A percentile compares a stretch with the other conserved stretches of the same genome.
These are phyloP conservation scores for Fragilariopsis cylindrus DNA, from an alignment of 108 stramenopile genomes.

Conservation along the genomic window DNA sequence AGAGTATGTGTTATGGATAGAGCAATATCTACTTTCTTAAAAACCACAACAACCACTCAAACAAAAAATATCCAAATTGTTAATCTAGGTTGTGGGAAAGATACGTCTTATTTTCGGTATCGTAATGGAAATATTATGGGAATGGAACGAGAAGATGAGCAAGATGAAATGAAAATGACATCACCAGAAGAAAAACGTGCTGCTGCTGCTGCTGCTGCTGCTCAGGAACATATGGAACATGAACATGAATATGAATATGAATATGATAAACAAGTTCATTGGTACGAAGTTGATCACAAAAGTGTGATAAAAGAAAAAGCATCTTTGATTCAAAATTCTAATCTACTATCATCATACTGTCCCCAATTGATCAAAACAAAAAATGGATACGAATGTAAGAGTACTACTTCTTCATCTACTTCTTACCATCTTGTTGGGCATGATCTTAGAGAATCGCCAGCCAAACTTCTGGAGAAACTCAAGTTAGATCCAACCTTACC, in stretches of 20 bases:
- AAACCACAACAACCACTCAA: neutral
- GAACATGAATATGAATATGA: no score
- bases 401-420: constrained; percentile 19
- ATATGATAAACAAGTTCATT: constrained; percentile 31
- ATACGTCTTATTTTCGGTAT: constrained; percentile 80
- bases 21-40: constrained; percentile 64
- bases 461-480: constrained; percentile 50
- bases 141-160: constrained; percentile 12
- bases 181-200: neutral
- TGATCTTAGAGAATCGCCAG: constrained; percentile 58
- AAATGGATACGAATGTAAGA: constrained; percentile 13
- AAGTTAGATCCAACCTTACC: constrained; percentile 47
- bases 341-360: constrained; percentile 20
- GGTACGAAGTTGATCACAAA: constrained; percentile 89
- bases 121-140: constrained; percentile 30
- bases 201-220: no score
- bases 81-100: constrained; percentile 81
- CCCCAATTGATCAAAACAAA: constrained; percentile 21
- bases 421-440: constrained; percentile 53
- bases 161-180: neutral
- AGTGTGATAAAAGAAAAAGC: constrained; percentile 69
- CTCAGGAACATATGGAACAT: no score
- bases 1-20: constrained; percentile 81
- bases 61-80: constrained; percentile 54
- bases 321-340: constrained; percentile 30